Evolutionary conservation across 352 stramenopile species (phyloP), one percentile per base, ranked within the genome.

Genomic region (Bremia lactucae): DNA sequence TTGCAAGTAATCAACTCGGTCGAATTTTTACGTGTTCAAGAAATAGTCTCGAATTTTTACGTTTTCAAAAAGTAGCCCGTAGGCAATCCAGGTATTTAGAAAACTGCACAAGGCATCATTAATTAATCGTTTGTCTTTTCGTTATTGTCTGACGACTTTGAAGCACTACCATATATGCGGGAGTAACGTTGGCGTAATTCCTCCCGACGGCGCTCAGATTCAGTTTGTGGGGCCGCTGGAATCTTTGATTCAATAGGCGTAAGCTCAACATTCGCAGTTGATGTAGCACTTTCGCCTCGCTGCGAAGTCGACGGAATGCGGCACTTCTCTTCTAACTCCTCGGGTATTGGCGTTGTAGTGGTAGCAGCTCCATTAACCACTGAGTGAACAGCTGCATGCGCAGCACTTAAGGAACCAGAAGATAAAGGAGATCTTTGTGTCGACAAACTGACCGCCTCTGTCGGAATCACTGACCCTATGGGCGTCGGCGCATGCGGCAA

Each of bases 121-220:
- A 13, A 42, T 62, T 25, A 70, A 24, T 68, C 63, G 20, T 16
- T 62, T 34, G 69, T 75, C 42, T 53, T 62, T 24, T 72, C 64
- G 33, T 71, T 63, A n/a, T 31, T 49, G 39, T 59, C 52, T 23
- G 36, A 35, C 18, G 16, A 36, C 18, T 42, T 50, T 7, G 55
- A 54, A 2, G 60, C 52, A 14, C 14, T 59, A 19, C 24, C 58
- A 44, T 76, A 81, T 35, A 81, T 81, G 36, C 66, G 68, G 42
- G 36, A 59, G 59, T 81, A 81, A 0, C 68, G 65, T 35, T 63
- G 59, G 22, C 68, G 68, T 31, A 81, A 53, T 49, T 81, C 68
- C 20, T 78, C 61, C 13, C 68, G 57, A 24, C 68, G 62, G 14
- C 67, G 66, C 15, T 78, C 68, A 5, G 68, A 55, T 36, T 78